Evolutionary conservation across 1,284 basidiomycete species (phyloP).

Genomic region (Pascua guehoae): DNA sequence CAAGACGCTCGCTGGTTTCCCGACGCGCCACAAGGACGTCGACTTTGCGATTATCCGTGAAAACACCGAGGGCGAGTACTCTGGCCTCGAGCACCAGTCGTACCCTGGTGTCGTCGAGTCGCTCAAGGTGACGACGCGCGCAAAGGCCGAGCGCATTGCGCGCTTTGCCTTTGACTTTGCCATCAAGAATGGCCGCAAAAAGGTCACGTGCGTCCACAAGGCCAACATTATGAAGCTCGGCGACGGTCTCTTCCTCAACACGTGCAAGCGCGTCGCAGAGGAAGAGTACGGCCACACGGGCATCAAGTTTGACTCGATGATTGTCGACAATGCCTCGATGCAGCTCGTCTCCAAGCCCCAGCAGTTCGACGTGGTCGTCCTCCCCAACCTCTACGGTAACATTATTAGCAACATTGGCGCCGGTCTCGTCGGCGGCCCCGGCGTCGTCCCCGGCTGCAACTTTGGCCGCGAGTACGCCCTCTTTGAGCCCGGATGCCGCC

Average conservation of each 20-base stretch:
- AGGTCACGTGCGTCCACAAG: constrained; percentile 99
- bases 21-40: constrained; percentile 92
- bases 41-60: constrained; percentile 99
- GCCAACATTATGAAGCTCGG: constrained; percentile 99
- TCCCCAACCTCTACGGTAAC: constrained; percentile 70
- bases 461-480: constrained; percentile 96
- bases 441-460: constrained; percentile 97
- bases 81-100: constrained; percentile 95
- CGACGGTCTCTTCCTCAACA: constrained; percentile 98
- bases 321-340: constrained; percentile 99
- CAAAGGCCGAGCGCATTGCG: constrained; percentile 94
- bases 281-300: constrained; percentile 85
- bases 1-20: constrained; percentile 96
- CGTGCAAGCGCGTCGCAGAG: constrained; percentile 92
- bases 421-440: constrained; percentile 95
- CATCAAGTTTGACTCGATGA: constrained; percentile 95
- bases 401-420: constrained; percentile 99
- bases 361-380: constrained; percentile 59
- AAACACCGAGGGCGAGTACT: constrained; percentile 99
- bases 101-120: constrained; percentile 98
- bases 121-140: constrained; percentile 93
- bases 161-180: constrained; percentile 99
- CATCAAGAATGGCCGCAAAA: constrained; percentile 97
- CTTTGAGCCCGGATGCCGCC: constrained; percentile 98
- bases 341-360: constrained; percentile 91